phyloP scores from a whole-genome alignment of 805 yeast species.

The Zygosaccharomyces siamensis region DNA sequence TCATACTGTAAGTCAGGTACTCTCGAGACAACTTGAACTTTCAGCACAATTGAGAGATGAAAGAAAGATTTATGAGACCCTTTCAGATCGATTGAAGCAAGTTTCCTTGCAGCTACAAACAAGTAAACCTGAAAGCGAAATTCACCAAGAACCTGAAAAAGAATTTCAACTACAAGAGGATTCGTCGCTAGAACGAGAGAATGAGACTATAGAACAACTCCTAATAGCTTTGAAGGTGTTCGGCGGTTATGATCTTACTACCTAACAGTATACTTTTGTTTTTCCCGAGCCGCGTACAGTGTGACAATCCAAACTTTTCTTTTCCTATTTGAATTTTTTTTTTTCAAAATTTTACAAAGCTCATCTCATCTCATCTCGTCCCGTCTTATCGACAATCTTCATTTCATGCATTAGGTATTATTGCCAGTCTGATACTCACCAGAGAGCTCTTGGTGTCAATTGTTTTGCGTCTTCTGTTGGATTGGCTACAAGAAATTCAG shows the following conservation, averaged over 20 bases:
- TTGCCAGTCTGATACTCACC: background rate
- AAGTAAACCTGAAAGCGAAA: background rate
- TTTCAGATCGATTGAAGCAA: slow-evolving; percentile 4
- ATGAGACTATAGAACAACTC: slow-evolving; percentile 18
- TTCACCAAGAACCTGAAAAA: background rate
- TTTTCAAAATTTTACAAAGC: slow-evolving; percentile 8
- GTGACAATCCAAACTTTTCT: slow-evolving; percentile 2
- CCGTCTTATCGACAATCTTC: slow-evolving; percentile 8
- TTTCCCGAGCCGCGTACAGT: background rate
- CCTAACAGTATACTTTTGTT: background rate
- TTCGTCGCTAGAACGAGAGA: slow-evolving; percentile 8
- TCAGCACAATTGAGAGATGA: slow-evolving; percentile 8
- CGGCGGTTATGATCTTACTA: slow-evolving; percentile 16
- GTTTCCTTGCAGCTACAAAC: slow-evolving; percentile 3
- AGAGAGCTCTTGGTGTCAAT: background rate
- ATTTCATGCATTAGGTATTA: background rate
- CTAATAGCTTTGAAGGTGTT: slow-evolving; percentile 22
- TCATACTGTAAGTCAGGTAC: slow-evolving; percentile 7
- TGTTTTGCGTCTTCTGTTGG: background rate
- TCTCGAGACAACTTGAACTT: slow-evolving; percentile 2
- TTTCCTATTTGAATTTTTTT: slow-evolving; percentile 5
- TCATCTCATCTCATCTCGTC: slow-evolving; percentile 13
- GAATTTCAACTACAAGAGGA: background rate
- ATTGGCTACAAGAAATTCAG: background rate
- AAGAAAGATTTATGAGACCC: slow-evolving; percentile 1